Evolutionary conservation across 2,329 filamentous ascomycete species (phyloP).

Genomic region (Tolypocladium ophioglossoides): DNA sequence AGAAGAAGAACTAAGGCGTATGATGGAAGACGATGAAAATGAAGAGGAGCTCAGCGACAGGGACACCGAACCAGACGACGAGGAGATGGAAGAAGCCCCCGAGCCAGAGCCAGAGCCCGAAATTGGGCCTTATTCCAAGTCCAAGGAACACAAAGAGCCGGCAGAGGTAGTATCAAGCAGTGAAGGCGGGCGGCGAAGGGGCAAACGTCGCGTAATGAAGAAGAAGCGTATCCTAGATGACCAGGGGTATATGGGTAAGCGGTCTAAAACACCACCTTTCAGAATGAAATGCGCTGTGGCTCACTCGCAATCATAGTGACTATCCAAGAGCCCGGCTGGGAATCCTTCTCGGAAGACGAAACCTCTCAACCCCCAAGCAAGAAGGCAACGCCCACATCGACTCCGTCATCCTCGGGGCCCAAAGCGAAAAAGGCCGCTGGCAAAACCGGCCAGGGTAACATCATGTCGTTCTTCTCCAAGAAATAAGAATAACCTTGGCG

Average conservation of each 20-base stretch:
- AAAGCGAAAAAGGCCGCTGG: conserved; percentile 45
- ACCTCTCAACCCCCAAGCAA: conserved; percentile 39
- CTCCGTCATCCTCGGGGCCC: conserved; percentile 32
- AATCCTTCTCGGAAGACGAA: conserved; percentile 89
- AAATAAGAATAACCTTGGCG: conserved; percentile 36
- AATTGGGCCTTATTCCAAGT: conserved; percentile 17
- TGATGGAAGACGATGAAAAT: conserved; percentile 46
- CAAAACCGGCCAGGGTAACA: conserved; percentile 63
- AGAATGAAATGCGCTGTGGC: background rate
- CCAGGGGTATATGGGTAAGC: conserved; percentile 77
- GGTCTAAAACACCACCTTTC: background rate
- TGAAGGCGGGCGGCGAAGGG: conserved; percentile 56
- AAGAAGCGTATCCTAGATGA: conserved; percentile 83
- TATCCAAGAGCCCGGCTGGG: conserved; percentile 75
- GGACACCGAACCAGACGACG: conserved; percentile 25
- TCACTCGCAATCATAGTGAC: conserved; percentile 49
- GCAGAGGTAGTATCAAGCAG: conserved; percentile 43
- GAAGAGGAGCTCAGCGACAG: conserved; percentile 34
- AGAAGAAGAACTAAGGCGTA: conserved; percentile 26
- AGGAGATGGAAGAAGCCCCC: conserved; percentile 28
- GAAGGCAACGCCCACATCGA: conserved; percentile 38
- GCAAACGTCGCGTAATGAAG: conserved; percentile 71
- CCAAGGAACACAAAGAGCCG: conserved; percentile 31
- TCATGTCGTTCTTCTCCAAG: conserved; percentile 89
- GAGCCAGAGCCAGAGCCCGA: conserved; percentile 27